phyloP scores from a whole-genome alignment of 331 rosid species.

The Malus hybrid region DNA sequence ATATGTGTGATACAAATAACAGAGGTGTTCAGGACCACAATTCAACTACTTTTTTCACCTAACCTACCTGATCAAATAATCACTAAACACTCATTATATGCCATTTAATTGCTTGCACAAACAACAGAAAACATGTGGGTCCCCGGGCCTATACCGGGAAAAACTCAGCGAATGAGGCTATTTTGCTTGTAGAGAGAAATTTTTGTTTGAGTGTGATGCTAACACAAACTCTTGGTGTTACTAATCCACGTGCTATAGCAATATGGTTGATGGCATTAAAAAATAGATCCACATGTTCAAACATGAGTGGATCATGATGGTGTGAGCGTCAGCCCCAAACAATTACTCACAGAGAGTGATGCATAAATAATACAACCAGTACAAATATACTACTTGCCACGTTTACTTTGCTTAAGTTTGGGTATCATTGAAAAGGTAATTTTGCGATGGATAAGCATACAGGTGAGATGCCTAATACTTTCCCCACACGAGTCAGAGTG shows the following conservation, averaged over 20 bases:
- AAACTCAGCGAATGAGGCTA: background rate
- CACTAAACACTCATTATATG: slow-evolving; percentile 11
- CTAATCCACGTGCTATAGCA: background rate
- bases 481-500: background rate
- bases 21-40: slow-evolving; percentile 22
- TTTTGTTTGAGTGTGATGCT: background rate
- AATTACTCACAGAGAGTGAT: slow-evolving; percentile 6
- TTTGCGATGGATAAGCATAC: background rate
- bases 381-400: background rate
- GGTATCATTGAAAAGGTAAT: background rate
- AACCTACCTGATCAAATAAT: slow-evolving; percentile 23
- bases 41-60: slow-evolving; percentile 28
- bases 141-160: background rate
- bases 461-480: background rate
- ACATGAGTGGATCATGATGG: background rate
- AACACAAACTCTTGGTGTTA: background rate
- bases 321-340: background rate
- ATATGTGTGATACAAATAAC: slow-evolving; percentile 24
- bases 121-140: slow-evolving; percentile 5
- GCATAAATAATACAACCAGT: background rate
- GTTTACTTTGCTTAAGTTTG: background rate
- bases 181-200: background rate
- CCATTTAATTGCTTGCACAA: slow-evolving; percentile 9
- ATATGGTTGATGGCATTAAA: background rate
- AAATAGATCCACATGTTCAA: background rate